Percentiles rank a stretch among this genome's conserved stretches.
Conservation (phyloP, 768 basidiomycete species). For the Cystobasidiopsis lactophilus region DNA sequence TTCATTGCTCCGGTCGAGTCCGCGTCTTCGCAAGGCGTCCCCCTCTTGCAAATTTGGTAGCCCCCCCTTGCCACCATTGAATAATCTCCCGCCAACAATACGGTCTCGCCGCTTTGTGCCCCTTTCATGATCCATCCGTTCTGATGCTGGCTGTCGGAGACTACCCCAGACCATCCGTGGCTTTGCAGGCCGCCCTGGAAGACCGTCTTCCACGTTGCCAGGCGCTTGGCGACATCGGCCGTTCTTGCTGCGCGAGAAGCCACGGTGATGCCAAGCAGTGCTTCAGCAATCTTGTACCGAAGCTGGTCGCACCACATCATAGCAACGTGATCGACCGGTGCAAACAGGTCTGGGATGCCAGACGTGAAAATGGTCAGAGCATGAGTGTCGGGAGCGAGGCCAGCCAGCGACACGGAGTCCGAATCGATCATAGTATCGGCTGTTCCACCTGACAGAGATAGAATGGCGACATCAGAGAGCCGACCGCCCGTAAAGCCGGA, state of each 20-base stretch:
- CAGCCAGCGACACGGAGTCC: conserved; percentile 52
- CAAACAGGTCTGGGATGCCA: conserved; percentile 75
- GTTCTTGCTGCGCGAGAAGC: background rate
- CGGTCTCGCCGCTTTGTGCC: too few relatives aligned
- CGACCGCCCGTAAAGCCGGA: conserved; percentile 32
- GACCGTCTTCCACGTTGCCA: background rate
- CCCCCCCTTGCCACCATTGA: background rate
- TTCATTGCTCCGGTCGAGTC: too few relatives aligned
- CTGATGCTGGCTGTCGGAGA: too few relatives aligned
- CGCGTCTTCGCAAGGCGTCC: too few relatives aligned
- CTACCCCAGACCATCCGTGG: background rate
- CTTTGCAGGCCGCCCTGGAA: background rate
- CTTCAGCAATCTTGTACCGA: conserved; percentile 30
- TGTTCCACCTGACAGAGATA: conserved; percentile 78
- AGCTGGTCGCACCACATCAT: conserved; percentile 99
- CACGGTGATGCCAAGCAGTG: conserved; percentile 13
- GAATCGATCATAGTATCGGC: conserved; percentile 80
- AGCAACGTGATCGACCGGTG: conserved; percentile 80
- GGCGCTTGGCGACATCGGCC: background rate
- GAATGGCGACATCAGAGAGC: conserved; percentile 22
- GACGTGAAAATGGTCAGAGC: conserved; percentile 47
- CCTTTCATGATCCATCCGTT: too few relatives aligned
- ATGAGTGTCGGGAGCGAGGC: conserved; percentile 30
- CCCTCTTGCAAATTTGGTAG: background rate
- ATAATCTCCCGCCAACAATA: too few relatives aligned